phyloP scores from a whole-genome alignment of 768 basidiomycete species.

The Russula foetens region DNA sequence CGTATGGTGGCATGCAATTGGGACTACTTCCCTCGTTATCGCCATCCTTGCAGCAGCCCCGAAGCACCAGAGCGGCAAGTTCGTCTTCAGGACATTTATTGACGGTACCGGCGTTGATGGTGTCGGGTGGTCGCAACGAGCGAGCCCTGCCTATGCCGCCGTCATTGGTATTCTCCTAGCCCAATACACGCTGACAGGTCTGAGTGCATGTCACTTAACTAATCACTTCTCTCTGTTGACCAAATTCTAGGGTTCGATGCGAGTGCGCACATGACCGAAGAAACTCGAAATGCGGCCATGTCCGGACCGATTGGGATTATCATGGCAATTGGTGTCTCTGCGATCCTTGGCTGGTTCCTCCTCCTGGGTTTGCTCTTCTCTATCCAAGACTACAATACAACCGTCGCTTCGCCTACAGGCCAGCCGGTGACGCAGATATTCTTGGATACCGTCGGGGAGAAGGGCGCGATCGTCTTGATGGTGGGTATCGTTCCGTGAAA shows the following conservation, averaged over 20 bases:
- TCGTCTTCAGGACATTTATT: conserved; percentile 64
- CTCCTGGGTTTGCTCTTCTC: conserved; percentile 66
- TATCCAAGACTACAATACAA: conserved; percentile 59
- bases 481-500: conserved; percentile 26
- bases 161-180: conserved; percentile 67
- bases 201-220: background rate
- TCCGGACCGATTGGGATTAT: conserved; percentile 61
- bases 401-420: conserved; percentile 44
- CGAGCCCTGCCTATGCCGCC: conserved; percentile 61
- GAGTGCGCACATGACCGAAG: conserved; percentile 70
- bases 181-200: conserved; percentile 69
- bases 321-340: conserved; percentile 64
- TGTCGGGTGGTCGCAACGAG: conserved; percentile 57
- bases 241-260: conserved; percentile 55
- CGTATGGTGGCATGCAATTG: conserved; percentile 66
- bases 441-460: conserved; percentile 63
- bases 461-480: conserved; percentile 69
- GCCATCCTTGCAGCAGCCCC: conserved; percentile 68
- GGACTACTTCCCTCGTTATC: conserved; percentile 59
- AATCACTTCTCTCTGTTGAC: background rate
- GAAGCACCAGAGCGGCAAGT: conserved; percentile 54
- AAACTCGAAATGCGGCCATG: conserved; percentile 55
- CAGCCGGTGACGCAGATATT: conserved; percentile 76
- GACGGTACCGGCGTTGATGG: conserved; percentile 53
- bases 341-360: conserved; percentile 69